Conservation (phyloP, 805 yeast genomes). For the Wickerhamiella brachini region DNA sequence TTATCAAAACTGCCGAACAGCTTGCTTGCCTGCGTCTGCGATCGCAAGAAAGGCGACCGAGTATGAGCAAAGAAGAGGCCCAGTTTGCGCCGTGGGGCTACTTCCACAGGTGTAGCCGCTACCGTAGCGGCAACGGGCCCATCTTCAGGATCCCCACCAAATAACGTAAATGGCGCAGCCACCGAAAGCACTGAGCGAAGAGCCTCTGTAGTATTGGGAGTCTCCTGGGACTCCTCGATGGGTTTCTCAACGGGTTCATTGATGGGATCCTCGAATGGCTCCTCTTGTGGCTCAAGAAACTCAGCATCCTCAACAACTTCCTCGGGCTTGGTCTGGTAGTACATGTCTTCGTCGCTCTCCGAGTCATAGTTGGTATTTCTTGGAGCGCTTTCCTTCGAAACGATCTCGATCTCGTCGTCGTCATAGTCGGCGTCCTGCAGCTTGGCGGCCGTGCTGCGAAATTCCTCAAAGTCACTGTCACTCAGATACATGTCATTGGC, state of each 20-base stretch:
- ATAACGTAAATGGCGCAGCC: constrained; percentile 28
- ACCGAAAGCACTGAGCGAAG: constrained; percentile 49
- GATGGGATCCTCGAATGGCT: no score
- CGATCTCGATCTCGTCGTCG: constrained; percentile 34
- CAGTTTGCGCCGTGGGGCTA: constrained; percentile 17
- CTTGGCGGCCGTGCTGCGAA: constrained; percentile 10
- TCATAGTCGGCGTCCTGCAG: constrained; percentile 26
- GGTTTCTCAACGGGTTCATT: neutral
- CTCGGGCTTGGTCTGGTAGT: neutral
- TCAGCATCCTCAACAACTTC: constrained; percentile 24
- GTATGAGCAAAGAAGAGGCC: constrained; percentile 70
- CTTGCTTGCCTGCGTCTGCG: constrained; percentile 69
- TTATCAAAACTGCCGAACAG: constrained; percentile 27
- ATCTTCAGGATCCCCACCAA: constrained; percentile 22
- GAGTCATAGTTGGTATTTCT: neutral
- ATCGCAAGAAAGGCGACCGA: constrained; percentile 73
- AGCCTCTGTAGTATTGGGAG: constrained; percentile 34
- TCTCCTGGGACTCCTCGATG: constrained; percentile 5
- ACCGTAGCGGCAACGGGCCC: constrained; percentile 11
- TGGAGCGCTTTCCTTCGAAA: constrained; percentile 3
- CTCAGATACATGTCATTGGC: constrained; percentile 12
- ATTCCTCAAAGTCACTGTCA: constrained; percentile 20
- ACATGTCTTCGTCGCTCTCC: neutral
- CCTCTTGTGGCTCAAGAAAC: no score
- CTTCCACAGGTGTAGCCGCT: constrained; percentile 16